These are phyloP conservation scores for Corynascus novoguineensis DNA, from an alignment of 495 filamentous ascomycete species.

Conservation along the genomic window DNA sequence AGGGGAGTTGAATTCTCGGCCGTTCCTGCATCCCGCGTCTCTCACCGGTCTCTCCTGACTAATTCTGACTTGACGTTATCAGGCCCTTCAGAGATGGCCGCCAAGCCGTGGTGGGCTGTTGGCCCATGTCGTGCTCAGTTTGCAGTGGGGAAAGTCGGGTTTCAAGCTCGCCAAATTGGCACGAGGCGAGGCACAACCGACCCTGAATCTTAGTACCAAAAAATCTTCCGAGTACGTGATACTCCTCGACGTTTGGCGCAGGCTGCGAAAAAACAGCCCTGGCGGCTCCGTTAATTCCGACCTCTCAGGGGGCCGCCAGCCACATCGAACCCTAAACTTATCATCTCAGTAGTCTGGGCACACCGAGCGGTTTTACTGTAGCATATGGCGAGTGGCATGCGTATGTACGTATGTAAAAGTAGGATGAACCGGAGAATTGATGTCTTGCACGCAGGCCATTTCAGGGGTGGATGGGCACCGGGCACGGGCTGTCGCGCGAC, in stretches of 20 bases:
- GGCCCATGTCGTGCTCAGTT: neutral
- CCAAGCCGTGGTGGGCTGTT: neutral
- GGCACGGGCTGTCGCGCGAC: neutral
- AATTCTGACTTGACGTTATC: neutral
- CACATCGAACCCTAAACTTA: too few species aligned
- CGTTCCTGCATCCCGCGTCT: constrained; percentile 11
- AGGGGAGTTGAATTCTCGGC: neutral
- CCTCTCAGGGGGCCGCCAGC: too few species aligned
- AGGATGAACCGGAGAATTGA: neutral
- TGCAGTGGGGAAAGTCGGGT: neutral
- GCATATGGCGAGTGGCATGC: too few species aligned
- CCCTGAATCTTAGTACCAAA: too few species aligned
- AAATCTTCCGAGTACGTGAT: too few species aligned
- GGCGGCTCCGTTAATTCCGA: too few species aligned
- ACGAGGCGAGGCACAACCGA: too few species aligned
- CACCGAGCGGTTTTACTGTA: neutral
- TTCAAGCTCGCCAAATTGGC: too few species aligned
- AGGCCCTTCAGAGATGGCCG: neutral
- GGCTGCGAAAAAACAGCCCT: too few species aligned
- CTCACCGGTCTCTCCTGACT: neutral
- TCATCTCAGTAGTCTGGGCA: neutral
- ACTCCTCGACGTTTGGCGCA: too few species aligned
- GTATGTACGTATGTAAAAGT: neutral
- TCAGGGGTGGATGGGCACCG: neutral
- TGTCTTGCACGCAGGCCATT: neutral